phyloP scores from a whole-genome alignment of 108 stramenopile species.

The Schizochytrium sp. region DNA sequence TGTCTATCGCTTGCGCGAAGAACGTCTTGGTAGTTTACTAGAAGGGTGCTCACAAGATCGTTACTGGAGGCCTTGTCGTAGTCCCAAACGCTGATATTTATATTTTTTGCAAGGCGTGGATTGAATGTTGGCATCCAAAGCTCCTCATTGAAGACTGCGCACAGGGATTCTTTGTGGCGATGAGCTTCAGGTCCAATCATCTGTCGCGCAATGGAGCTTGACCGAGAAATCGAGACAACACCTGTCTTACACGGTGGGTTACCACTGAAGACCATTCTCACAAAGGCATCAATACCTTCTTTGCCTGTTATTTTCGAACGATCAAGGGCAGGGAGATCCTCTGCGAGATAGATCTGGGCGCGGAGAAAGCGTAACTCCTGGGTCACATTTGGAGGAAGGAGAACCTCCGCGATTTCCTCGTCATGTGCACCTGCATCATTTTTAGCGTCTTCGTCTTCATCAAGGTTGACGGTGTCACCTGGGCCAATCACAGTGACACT shows the following conservation, averaged over 20 bases:
- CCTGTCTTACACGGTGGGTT: constrained; percentile 50
- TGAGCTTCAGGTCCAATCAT: neutral
- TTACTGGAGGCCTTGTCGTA: constrained; percentile 61
- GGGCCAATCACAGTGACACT: constrained; percentile 76
- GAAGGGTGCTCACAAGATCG: constrained; percentile 61
- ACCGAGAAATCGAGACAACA: neutral
- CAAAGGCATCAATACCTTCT: constrained; percentile 72
- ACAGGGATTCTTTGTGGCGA: constrained; percentile 11
- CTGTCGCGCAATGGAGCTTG: neutral
- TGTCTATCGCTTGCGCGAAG: neutral
- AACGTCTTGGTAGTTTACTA: constrained; percentile 32
- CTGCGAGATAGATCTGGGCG: constrained; percentile 62
- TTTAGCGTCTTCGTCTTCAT: constrained; percentile 65
- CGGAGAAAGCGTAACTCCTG: constrained; percentile 62
- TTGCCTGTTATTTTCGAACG: neutral
- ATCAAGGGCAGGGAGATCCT: constrained; percentile 71
- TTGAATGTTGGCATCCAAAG: constrained; percentile 70
- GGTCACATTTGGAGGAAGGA: constrained; percentile 60
- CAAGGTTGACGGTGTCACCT: constrained; percentile 71
- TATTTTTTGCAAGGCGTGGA: constrained; percentile 61
- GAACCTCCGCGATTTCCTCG: constrained; percentile 60
- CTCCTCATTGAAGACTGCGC: constrained; percentile 57
- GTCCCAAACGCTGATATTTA: constrained; percentile 68
- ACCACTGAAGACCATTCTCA: constrained; percentile 62
- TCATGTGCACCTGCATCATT: constrained; percentile 27